These are phyloP conservation scores for Rhodotorula taiwanensis DNA, from an alignment of 768 basidiomycete species.

Conservation along the genomic window DNA sequence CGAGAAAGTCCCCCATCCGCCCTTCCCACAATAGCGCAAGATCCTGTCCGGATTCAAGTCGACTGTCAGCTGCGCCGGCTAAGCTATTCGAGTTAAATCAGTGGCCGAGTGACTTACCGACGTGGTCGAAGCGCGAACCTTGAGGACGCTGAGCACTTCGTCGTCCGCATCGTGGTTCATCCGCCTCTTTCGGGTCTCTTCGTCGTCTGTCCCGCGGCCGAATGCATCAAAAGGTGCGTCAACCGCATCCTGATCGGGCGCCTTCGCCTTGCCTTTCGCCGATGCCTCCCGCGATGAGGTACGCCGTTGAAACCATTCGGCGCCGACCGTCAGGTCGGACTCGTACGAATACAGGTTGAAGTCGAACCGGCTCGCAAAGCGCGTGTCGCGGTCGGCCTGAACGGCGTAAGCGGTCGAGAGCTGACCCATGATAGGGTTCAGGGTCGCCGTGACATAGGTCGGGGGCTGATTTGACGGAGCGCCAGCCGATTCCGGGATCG, in stretches of 20 bases:
- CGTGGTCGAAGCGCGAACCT: conserved; percentile 80
- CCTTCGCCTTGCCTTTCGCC: background rate
- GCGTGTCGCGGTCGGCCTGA: conserved; percentile 73
- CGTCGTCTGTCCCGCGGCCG: conserved; percentile 15
- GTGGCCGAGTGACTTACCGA: conserved; percentile 68
- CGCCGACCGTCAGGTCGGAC: conserved; percentile 90
- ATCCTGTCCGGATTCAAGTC: no score
- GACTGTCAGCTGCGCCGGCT: no score
- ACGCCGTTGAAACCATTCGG: conserved; percentile 64
- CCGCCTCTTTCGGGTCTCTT: conserved; percentile 2
- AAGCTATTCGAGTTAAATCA: no score
- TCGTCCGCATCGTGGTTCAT: conserved; percentile 35
- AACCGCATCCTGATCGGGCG: background rate
- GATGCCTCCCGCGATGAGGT: conserved; percentile 22
- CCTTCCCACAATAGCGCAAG: conserved; percentile 92
- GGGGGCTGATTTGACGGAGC: conserved; percentile 68
- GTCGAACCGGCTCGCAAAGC: conserved; percentile 68
- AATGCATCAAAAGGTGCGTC: conserved; percentile 28
- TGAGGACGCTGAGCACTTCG: conserved; percentile 72
- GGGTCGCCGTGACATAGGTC: conserved; percentile 85
- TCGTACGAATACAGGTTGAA: conserved; percentile 97
- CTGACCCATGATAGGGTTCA: conserved; percentile 95
- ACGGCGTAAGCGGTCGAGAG: conserved; percentile 86
- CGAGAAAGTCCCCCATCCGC: conserved; percentile 75
- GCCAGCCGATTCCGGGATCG: conserved; percentile 68